Percentiles rank a stretch among this genome's conserved stretches.
These are phyloP conservation scores for Wickerhamomyces chambardii DNA, from an alignment of 805 yeast genomes.

Conservation along the genomic window DNA sequence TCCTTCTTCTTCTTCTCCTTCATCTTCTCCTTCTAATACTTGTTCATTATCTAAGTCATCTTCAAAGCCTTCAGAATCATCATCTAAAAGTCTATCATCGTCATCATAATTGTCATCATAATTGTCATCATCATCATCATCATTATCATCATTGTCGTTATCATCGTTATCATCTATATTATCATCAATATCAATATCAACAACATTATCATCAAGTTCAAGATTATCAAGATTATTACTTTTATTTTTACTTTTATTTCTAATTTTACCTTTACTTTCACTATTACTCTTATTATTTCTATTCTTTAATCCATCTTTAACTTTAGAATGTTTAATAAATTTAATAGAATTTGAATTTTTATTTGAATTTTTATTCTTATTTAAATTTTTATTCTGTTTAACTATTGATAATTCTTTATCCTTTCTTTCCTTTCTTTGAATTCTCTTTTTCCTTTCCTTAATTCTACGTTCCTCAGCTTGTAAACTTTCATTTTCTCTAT, in stretches of 20 bases:
- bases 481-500: slow-evolving; percentile 35
- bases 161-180: neutral
- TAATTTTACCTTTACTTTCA: too few species aligned
- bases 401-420: slow-evolving; percentile 2
- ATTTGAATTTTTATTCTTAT: too few species aligned
- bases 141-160: slow-evolving; percentile 1
- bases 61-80: too few species aligned
- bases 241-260: neutral
- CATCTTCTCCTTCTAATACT: too few species aligned
- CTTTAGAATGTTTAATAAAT: too few species aligned
- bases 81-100: too few species aligned
- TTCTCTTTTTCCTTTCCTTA: slow-evolving; percentile 14
- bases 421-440: slow-evolving; percentile 12
- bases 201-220: neutral
- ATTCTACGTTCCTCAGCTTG: slow-evolving; percentile 17
- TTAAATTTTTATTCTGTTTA: too few species aligned
- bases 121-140: slow-evolving; percentile 1
- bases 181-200: neutral
- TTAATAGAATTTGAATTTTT: too few species aligned
- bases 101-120: neutral
- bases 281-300: too few species aligned
- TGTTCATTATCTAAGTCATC: too few species aligned
- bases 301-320: too few species aligned
- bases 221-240: neutral
- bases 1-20: too few species aligned